Evolutionary conservation across 2,329 filamentous ascomycete genomes (phyloP).

Genomic region (Balansia obtecta): DNA sequence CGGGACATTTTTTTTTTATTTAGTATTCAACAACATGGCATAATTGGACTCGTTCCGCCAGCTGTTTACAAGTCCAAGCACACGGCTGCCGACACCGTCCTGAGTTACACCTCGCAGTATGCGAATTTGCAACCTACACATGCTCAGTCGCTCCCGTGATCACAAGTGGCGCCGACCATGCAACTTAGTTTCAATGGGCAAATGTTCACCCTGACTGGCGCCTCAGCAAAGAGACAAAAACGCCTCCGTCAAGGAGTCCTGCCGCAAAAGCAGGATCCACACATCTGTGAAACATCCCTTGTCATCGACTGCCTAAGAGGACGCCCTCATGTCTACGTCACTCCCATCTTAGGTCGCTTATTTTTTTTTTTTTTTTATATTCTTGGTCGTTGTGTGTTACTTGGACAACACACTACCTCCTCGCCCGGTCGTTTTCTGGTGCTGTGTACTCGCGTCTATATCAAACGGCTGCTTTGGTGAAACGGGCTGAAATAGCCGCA

Average conservation of each 20-base stretch:
- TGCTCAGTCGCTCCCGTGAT: not conserved
- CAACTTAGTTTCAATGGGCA: not conserved
- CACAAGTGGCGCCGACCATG: not conserved
- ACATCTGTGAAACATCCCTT: not conserved
- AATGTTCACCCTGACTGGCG: not conserved
- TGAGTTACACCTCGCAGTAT: not conserved
- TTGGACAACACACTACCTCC: not conserved
- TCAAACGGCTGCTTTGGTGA: not conserved
- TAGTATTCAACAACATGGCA: not conserved
- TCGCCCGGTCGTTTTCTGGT: not conserved
- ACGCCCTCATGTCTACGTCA: not conserved
- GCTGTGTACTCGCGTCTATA: not conserved
- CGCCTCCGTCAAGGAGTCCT: not conserved
- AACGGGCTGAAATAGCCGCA: not conserved
- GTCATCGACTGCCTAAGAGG: not conserved
- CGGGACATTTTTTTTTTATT: not conserved
- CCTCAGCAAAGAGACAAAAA: not conserved
- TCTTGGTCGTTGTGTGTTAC: not conserved
- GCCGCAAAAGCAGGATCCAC: not conserved
- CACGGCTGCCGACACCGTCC: not conserved
- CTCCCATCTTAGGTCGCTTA: not conserved
- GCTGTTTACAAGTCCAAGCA: not conserved
- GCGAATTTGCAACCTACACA: not conserved
- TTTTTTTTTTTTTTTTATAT: too few relatives aligned
- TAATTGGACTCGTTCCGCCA: not conserved